These are phyloP conservation scores for Alternaria novae-zelandiae DNA, from an alignment of 2,329 filamentous ascomycete genomes.

Conservation along the genomic window DNA sequence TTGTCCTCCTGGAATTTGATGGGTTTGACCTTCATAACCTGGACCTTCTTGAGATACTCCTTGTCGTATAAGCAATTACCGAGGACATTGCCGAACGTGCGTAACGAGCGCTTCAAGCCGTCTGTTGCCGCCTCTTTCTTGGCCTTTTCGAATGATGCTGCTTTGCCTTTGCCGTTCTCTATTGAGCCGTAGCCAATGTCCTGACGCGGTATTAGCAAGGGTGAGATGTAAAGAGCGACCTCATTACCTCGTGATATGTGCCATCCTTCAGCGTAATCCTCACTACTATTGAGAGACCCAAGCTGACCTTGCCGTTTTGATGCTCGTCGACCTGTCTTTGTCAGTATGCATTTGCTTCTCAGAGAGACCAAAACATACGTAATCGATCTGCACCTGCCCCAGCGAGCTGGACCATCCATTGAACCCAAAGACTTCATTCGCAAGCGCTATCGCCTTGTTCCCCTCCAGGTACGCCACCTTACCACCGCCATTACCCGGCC, in stretches of 20 bases:
- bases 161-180: constrained; percentile 95
- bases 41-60: constrained; percentile 87
- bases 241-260: constrained; percentile 81
- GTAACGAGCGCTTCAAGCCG: constrained; percentile 83
- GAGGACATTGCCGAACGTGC: constrained; percentile 93
- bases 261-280: constrained; percentile 90
- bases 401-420: constrained; percentile 98
- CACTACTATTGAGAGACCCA: constrained; percentile 89
- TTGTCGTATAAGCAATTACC: constrained; percentile 99
- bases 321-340: constrained; percentile 74
- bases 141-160: constrained; percentile 94
- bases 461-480: constrained; percentile 95
- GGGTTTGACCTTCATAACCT: constrained; percentile 81
- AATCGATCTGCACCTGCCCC: constrained; percentile 92
- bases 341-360: constrained; percentile 13
- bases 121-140: constrained; percentile 99
- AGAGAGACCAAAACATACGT: constrained; percentile 59
- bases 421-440: constrained; percentile 95
- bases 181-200: constrained; percentile 97
- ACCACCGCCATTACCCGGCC: constrained; percentile 80
- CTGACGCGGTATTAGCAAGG: constrained; percentile 44
- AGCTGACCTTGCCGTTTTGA: constrained; percentile 76
- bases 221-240: neutral
- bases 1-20: constrained; percentile 79
- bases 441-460: constrained; percentile 93